Base-by-base conservation (phyloP, 2,329 filamentous ascomycete genomes). In the Nothomitra cinnamomea region DNA sequence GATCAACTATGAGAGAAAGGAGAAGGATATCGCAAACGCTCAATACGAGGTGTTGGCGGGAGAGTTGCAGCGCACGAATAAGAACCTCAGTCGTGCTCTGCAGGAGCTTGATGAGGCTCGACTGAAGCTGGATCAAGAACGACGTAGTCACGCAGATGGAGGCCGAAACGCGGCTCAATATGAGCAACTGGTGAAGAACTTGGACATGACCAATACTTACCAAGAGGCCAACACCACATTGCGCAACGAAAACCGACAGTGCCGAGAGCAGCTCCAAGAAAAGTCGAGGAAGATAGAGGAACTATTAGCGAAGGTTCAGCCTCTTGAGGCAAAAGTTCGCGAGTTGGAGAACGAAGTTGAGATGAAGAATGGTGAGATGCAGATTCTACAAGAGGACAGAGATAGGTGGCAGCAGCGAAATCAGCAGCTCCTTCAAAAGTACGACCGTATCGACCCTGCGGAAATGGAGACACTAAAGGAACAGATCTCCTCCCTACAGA, bases 21-120 rank as follows among this genome's bases (percentile, higher is more conserved):
- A 98, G 69, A 98, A 96, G 72, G 92, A 96, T 65, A 96, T 98
- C 59, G 77, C 95, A 7, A 90, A 98, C 61, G 87, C 95, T n/a
- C 90, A 96, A 63, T 85, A 88, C 61, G 89, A 95, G 60, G 74
- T 96, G 45, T 89, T 90, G 61, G 76, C 82, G 0, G 87, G 94
- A 61, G 92, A 98, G 67, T 76, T 80, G 53, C 94, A 94, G 68
- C 81, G 92, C 53, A 69, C 95, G 42, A 86, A 90, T 62, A 87
- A 95, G 61, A 88, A 96, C 63, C 76, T 95, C 22, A 84, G 94
- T 51, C 89, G 95, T 64, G 76, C 83, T 7, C 87, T 92, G 61
- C 79, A 79, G 21, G 87, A 96, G 64, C 80, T 98, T 6, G 92
- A 98, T 57, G 88, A 95, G 60, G 78, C 84, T 5, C 81, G 86